These are phyloP conservation scores for Schizopora paradoxa DNA, from an alignment of 1,284 basidiomycete species.

Conservation along the genomic window DNA sequence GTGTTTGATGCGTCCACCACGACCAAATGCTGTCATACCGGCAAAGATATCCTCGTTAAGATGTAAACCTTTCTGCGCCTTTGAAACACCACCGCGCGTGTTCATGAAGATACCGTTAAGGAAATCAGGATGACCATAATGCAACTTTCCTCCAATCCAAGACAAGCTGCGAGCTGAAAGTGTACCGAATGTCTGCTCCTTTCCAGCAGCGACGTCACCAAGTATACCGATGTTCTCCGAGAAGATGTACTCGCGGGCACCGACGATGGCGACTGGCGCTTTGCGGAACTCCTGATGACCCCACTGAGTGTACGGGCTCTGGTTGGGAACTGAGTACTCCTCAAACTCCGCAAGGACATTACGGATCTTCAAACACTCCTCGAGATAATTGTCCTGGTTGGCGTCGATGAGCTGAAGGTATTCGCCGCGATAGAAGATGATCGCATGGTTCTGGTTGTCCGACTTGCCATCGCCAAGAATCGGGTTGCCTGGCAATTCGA, in stretches of 20 bases:
- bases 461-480: slow-evolving; percentile 99
- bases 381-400: slow-evolving; percentile 99
- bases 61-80: slow-evolving; percentile 98
- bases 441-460: slow-evolving; percentile 99
- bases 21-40: slow-evolving; percentile 97
- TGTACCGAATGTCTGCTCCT: slow-evolving; percentile 99
- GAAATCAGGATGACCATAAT: slow-evolving; percentile 99
- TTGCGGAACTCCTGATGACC: slow-evolving; percentile 84
- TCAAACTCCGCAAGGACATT: slow-evolving; percentile 99
- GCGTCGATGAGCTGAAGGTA: slow-evolving; percentile 99
- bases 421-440: slow-evolving; percentile 98
- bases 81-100: slow-evolving; percentile 96
- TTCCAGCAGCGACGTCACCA: slow-evolving; percentile 96
- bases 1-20: slow-evolving; percentile 97
- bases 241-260: slow-evolving; percentile 99
- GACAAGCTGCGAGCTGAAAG: slow-evolving; percentile 92
- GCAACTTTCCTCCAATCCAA: slow-evolving; percentile 97
- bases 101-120: slow-evolving; percentile 98
- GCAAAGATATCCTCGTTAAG: slow-evolving; percentile 99
- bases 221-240: slow-evolving; percentile 99
- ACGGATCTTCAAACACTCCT: slow-evolving; percentile 98
- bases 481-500: slow-evolving; percentile 97
- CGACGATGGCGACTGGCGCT: slow-evolving; percentile 93
- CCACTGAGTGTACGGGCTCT: slow-evolving; percentile 90
- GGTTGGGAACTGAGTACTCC: slow-evolving; percentile 80